Evolutionary conservation across 495 filamentous ascomycete species (phyloP), one percentile per base, ranked within the genome.

Genomic region (Talaromyces wortmannii): DNA sequence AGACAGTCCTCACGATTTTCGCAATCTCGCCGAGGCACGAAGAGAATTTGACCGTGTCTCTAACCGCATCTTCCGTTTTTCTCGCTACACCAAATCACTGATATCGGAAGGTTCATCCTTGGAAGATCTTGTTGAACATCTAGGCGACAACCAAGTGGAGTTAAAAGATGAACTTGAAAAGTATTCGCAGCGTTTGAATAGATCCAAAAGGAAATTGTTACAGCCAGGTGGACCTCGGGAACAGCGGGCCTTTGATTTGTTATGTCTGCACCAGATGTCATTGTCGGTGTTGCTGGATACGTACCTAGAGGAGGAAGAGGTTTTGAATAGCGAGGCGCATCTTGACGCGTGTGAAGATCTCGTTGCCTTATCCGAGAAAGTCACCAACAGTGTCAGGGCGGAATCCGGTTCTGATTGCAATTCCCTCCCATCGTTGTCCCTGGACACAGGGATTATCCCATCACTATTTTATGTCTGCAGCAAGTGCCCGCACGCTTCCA

Each of bases 401-500:
- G 40, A 46, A 46, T 16, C 7, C n/a, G 40, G 40, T 43, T 17
- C 18, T 12, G 7, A 33, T 5, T 31, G 8, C 10, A 12, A 12
- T 4, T 53, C 36, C 5, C 57, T 46, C 15, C 55, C 60, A 29
- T 57, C 50, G 15, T 18, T 63, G 10, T 50, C 45, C 2, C 17
- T 65, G 31, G 63, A 65, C 29, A 57, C 57, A 18, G 60, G 54
- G 17, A 56, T 65, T 31, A 67, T 78, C 13, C 67, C 72, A 7
- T 70, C 75, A 0, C 61, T 81, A 1, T 78, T 73, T 53, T 74
- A 65, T 58, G 63, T 70, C 1, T 73, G 74, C 5, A 55, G 74
- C 45, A 75, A 76, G 50, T 83, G 80, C 55, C 76, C 71, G n/a
- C 65, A 70, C 29, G 61, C 55, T 11, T 46, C 45, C 1, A 61